These are phyloP conservation scores for Tagetes patula DNA, from an alignment of 129 eudicot species.

Conservation along the genomic window DNA sequence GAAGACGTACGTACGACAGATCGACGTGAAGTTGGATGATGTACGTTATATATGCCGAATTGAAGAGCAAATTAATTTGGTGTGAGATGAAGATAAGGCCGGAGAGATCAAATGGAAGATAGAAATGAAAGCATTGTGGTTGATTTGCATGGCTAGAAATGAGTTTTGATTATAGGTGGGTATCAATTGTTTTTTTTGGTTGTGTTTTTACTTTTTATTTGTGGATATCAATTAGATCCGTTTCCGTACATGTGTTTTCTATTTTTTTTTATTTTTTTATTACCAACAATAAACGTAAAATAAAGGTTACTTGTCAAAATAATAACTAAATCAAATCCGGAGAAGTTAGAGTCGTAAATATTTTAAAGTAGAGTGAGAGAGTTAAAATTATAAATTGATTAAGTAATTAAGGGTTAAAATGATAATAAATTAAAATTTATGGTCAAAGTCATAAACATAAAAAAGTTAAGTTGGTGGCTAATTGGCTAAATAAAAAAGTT, in stretches of 20 bases:
- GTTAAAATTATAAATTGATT: too few species aligned
- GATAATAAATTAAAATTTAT: too few species aligned
- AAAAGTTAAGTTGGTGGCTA: too few species aligned
- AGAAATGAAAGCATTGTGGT: conserved; percentile 21
- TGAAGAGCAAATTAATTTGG: neutral
- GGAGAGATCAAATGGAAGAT: conserved; percentile 35
- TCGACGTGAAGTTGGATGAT: neutral
- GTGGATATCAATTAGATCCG: conserved; percentile 21
- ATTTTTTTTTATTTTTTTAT: neutral
- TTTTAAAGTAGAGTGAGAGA: too few species aligned
- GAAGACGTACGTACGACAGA: too few species aligned
- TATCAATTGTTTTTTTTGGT: conserved; percentile 22
- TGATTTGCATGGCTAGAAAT: conserved; percentile 31
- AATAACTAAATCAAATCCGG: too few species aligned
- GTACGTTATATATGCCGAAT: neutral
- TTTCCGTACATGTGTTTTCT: conserved; percentile 24
- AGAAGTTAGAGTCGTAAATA: too few species aligned
- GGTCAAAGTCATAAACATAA: too few species aligned
- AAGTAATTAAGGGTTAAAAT: too few species aligned
- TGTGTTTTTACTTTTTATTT: conserved; percentile 1
- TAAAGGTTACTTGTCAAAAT: too few species aligned
- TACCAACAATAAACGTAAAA: too few species aligned
- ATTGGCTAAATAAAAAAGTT: too few species aligned
- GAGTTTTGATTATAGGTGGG: conserved; percentile 16
- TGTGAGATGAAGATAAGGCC: conserved; percentile 23